Conservation (phyloP, 192 early-diverging fungal genomes). For the Linnemannia hyalina region DNA sequence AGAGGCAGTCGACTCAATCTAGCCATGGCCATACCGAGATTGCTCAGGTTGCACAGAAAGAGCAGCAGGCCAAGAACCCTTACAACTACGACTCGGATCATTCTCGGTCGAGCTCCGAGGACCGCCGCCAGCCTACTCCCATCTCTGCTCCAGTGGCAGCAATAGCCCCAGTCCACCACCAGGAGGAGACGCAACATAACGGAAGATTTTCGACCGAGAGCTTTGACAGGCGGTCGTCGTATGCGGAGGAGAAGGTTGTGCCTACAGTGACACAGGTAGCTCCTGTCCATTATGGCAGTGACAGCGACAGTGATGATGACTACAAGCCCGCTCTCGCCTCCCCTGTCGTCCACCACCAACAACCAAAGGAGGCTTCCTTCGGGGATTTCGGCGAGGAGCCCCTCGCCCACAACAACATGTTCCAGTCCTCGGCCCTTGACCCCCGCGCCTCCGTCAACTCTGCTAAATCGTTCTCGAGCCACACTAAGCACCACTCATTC, state of each 20-base stretch:
- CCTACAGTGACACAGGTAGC: background rate
- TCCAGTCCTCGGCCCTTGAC: background rate
- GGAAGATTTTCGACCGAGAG: slow-evolving; percentile 17
- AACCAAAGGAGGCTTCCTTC: slow-evolving; percentile 12
- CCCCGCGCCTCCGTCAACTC: slow-evolving; percentile 42
- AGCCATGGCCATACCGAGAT: background rate
- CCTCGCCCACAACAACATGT: slow-evolving; percentile 11
- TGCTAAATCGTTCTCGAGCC: slow-evolving; percentile 46
- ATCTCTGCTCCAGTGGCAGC: background rate
- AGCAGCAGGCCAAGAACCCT: background rate
- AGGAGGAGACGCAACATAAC: background rate
- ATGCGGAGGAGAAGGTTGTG: background rate
- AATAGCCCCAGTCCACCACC: background rate
- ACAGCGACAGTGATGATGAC: background rate
- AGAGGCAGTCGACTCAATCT: background rate
- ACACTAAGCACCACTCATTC: slow-evolving; percentile 47
- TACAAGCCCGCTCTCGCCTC: background rate
- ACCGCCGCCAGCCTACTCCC: background rate
- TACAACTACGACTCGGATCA: slow-evolving; percentile 10
- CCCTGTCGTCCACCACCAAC: background rate
- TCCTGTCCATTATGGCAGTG: background rate
- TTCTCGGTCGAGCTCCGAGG: background rate
- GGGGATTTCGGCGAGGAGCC: slow-evolving; percentile 16
- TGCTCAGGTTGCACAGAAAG: background rate
- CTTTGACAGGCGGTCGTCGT: slow-evolving; percentile 16